Evolutionary conservation across 78 protist species (phyloP).

Genomic region (Chrysochromulina tobinii): DNA sequence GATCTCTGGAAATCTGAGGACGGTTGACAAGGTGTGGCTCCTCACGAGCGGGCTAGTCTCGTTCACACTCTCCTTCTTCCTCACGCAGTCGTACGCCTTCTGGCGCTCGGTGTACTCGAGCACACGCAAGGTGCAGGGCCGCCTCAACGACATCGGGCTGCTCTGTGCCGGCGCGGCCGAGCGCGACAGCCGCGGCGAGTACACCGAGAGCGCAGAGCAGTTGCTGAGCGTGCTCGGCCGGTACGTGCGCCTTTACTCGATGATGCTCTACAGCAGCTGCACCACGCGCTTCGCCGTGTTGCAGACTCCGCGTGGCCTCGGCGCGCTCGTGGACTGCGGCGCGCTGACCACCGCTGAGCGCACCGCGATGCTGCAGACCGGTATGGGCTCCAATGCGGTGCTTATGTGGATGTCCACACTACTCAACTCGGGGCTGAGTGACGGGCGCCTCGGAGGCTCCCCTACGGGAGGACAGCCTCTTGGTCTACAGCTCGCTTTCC

Average conservation of each 20-base stretch:
- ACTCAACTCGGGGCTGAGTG: background rate
- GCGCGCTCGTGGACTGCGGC: background rate
- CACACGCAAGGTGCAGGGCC: background rate
- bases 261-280: background rate
- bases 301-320: background rate
- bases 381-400: background rate
- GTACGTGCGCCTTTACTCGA: background rate
- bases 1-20: background rate
- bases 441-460: background rate
- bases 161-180: background rate
- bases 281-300: background rate
- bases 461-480: background rate
- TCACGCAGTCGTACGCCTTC: background rate
- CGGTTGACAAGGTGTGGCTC: background rate
- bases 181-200: background rate
- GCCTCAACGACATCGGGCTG: conserved; percentile 16
- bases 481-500: background rate
- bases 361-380: background rate
- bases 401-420: background rate
- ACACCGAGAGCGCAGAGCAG: background rate
- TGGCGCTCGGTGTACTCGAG: background rate
- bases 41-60: background rate
- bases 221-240: background rate
- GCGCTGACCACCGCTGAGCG: background rate
- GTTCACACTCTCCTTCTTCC: conserved; percentile 27